Conservation (phyloP, 2,329 filamentous ascomycete species). For the Cladosporium sp. region DNA sequence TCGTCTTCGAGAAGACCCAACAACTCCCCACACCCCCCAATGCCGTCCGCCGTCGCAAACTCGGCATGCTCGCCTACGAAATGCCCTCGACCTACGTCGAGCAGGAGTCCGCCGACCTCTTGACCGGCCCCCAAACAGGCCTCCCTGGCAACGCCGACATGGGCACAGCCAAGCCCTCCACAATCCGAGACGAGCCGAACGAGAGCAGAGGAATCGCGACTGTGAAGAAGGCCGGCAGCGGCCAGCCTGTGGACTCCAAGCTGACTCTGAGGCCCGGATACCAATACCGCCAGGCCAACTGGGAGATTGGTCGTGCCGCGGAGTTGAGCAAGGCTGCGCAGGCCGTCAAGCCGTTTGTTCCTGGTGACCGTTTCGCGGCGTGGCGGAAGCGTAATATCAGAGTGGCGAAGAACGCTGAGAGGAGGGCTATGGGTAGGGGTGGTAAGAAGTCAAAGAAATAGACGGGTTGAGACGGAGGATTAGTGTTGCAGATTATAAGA, state of each 20-base stretch:
- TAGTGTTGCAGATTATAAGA: conserved; percentile 8
- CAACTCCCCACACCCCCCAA: conserved; percentile 71
- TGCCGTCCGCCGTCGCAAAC: conserved; percentile 65
- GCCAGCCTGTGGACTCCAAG: conserved; percentile 24
- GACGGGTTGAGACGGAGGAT: not conserved
- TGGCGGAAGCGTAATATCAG: conserved; percentile 57
- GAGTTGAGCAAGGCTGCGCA: conserved; percentile 52
- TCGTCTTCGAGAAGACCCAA: conserved; percentile 78
- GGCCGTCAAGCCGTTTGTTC: conserved; percentile 51
- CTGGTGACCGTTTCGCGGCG: conserved; percentile 57
- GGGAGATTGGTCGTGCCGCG: conserved; percentile 60
- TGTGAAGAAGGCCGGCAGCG: conserved; percentile 30
- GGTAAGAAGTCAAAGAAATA: conserved; percentile 23
- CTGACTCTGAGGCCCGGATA: conserved; percentile 52
- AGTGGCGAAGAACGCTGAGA: conserved; percentile 48
- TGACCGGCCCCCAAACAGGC: conserved; percentile 15
- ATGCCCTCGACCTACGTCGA: conserved; percentile 22
- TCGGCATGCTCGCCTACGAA: conserved; percentile 63
- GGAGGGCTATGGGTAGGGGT: conserved; percentile 49
- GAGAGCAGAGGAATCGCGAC: conserved; percentile 23
- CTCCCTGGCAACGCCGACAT: conserved; percentile 14
- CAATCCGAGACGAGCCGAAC: conserved; percentile 20
- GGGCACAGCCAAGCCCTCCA: conserved; percentile 18
- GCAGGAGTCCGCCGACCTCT: conserved; percentile 16
- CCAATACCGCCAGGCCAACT: conserved; percentile 61